Percentiles rank a stretch among this genome's conserved stretches.
These are phyloP conservation scores for Alternaria longipes DNA, from an alignment of 2,329 filamentous ascomycete genomes.

Conservation along the genomic window DNA sequence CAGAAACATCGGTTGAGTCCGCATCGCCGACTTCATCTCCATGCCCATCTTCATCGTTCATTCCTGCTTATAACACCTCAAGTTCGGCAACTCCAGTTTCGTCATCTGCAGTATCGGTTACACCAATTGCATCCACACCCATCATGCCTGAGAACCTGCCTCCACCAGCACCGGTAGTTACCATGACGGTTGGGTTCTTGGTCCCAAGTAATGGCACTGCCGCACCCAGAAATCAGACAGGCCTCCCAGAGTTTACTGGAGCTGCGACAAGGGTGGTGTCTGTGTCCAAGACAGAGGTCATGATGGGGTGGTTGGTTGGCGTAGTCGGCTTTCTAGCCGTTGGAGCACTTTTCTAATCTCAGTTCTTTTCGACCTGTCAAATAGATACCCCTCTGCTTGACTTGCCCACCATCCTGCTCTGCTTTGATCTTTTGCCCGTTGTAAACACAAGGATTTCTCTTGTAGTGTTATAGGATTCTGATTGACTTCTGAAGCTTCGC, in stretches of 20 bases:
- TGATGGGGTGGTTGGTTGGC: not conserved
- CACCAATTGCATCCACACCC: not conserved
- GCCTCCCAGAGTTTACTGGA: constrained; percentile 10
- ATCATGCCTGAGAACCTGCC: not conserved
- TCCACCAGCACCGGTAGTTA: constrained; percentile 12
- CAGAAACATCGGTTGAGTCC: not conserved
- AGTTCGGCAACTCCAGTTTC: not conserved
- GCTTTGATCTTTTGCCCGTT: not conserved
- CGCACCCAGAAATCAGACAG: not conserved
- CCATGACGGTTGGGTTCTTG: constrained; percentile 8
- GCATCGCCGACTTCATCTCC: not conserved
- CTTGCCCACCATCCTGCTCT: not conserved
- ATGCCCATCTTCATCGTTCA: not conserved
- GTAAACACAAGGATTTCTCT: too few relatives aligned
- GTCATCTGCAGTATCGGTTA: not conserved
- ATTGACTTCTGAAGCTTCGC: too few relatives aligned
- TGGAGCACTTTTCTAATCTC: not conserved
- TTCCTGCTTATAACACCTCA: not conserved
- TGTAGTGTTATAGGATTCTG: too few relatives aligned
- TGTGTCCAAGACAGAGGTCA: not conserved
- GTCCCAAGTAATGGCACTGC: constrained; percentile 10
- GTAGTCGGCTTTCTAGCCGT: not conserved
- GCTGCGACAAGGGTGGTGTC: not conserved
- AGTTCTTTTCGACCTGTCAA: not conserved
- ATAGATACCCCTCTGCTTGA: not conserved